A percentile compares a stretch with the other conserved stretches of the same genome.
Evolutionary conservation across 2,329 filamentous ascomycete species (phyloP).

Genomic region (Ambrosiella beaveri): DNA sequence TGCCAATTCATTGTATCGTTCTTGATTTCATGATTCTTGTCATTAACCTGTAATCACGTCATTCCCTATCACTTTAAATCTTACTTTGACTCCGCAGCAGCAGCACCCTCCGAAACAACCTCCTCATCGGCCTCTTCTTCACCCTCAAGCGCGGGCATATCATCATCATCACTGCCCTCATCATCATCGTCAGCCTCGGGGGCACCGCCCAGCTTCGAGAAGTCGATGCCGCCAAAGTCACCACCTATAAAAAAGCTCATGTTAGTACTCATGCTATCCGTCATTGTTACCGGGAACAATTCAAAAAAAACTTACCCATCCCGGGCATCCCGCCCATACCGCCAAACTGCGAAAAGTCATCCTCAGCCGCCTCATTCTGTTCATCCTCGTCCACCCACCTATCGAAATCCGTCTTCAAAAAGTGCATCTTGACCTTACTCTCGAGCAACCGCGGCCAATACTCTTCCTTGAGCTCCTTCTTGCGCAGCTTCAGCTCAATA

Average conservation of each 20-base stretch:
- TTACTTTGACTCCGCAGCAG: slow-evolving; percentile 8
- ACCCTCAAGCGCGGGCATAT: slow-evolving; percentile 65
- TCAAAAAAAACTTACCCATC: slow-evolving; percentile 20
- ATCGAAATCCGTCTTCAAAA: slow-evolving; percentile 96
- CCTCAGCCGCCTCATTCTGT: slow-evolving; percentile 77
- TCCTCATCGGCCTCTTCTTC: slow-evolving; percentile 33
- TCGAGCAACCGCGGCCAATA: slow-evolving; percentile 95
- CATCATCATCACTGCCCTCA: slow-evolving; percentile 47
- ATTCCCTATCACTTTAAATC: not conserved
- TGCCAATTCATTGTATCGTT: not conserved
- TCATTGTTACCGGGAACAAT: not conserved
- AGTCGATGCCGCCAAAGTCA: slow-evolving; percentile 78
- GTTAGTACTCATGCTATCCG: not conserved
- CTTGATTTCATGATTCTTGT: slow-evolving; percentile 1
- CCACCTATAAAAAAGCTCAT: slow-evolving; percentile 20
- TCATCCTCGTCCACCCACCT: slow-evolving; percentile 99
- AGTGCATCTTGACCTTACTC: slow-evolving; percentile 77
- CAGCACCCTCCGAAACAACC: slow-evolving; percentile 16
- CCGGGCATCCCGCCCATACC: slow-evolving; percentile 43
- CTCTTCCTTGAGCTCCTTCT: slow-evolving; percentile 89
- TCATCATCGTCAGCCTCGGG: slow-evolving; percentile 23
- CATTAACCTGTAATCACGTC: not conserved
- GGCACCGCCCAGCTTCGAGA: slow-evolving; percentile 69
- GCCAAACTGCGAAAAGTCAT: slow-evolving; percentile 55
- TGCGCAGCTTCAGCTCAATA: slow-evolving; percentile 78